Evolutionary conservation across 1,139 yeast genomes (phyloP).

Genomic region (Arxiozyma heterogenica): DNA sequence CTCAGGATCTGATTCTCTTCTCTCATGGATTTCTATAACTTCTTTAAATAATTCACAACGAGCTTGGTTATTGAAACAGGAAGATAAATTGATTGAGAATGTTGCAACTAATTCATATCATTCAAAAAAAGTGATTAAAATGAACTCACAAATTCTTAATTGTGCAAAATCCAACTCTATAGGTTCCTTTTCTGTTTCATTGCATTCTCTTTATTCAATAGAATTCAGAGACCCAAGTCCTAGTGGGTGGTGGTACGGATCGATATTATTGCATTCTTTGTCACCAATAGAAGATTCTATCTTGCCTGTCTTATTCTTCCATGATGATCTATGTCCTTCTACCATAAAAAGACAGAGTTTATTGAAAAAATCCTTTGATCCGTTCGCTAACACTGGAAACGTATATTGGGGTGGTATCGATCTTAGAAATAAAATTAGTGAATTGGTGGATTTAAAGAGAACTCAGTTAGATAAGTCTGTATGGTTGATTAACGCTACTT

Average conservation of each 20-base stretch:
- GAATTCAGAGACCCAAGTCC: conserved; percentile 73
- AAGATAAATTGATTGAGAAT: conserved; percentile 9
- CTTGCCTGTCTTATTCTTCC: conserved; percentile 79
- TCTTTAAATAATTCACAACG: conserved; percentile 31
- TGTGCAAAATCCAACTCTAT: not conserved
- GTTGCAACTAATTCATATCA: not conserved
- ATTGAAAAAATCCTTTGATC: conserved; percentile 51
- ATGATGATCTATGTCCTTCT: conserved; percentile 77
- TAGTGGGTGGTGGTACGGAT: conserved; percentile 87
- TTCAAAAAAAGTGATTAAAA: not conserved
- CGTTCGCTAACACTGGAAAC: conserved; percentile 50
- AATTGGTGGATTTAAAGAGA: conserved; percentile 52
- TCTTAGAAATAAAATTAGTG: conserved; percentile 47
- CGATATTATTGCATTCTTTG: conserved; percentile 61
- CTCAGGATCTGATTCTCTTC: conserved; percentile 32
- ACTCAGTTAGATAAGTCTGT: conserved; percentile 67
- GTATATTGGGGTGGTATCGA: conserved; percentile 90
- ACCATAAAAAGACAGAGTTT: conserved; percentile 56
- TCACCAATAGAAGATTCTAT: conserved; percentile 46
- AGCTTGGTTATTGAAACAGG: conserved; percentile 16
- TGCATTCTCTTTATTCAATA: conserved; percentile 48
- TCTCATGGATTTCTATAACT: conserved; percentile 67
- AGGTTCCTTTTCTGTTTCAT: conserved; percentile 1
- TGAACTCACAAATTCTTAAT: not conserved
- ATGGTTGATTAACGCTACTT: conserved; percentile 68